Base-by-base conservation (phyloP, 176 grass and related monocot genomes). In the Musa beccarii region DNA sequence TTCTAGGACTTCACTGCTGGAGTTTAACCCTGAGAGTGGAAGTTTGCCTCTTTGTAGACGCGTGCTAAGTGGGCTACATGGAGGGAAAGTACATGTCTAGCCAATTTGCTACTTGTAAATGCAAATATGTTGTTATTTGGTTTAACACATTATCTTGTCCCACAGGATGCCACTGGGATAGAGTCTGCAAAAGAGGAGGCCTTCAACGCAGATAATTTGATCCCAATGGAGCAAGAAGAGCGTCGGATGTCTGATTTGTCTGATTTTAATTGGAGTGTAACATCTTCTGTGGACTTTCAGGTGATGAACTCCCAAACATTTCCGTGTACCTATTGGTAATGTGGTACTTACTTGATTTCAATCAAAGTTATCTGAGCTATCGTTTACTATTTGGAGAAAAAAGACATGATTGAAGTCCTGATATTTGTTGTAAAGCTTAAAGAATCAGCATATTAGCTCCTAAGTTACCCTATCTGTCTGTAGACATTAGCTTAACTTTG, bases 261-360 rank as follows among this genome's bases (percentile, higher is more conserved):
- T 54, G 94, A 97, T 78, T 85, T 97, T 72, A 89, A 83, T 86
- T 93, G 88, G 90, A 93, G 94, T 78, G 82, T 97, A n/a, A 69
- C 81, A 10, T 97, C 94, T 11, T 93, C 94, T 19, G 81, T 89
- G 14, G 90, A 93, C 78, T 89, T 87, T 70, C 88, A 93, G 61
- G 74, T 89, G 70, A 73, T 51, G 25, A 76, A 68, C 68, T 52
- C 2, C 49, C 10, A 20, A 20, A 17, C 17, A 9, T 11, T 52
- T 51, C 65, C 6, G 22, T 34, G 13, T 29, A 68, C 29, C 65
- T 12, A 24, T 25, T 8, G 28, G 65, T 20, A 61, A 21, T 61
- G 13, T 61, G 17, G 57, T n/a, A 61, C n/a, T 13, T 17, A 17
- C 16, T 61, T 61, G 7, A n/a, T 61, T 61, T 61, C 17, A 61